phyloP scores from a whole-genome alignment of 371 early-diverging fungal genomes.

The Haplosporangium sp. region DNA sequence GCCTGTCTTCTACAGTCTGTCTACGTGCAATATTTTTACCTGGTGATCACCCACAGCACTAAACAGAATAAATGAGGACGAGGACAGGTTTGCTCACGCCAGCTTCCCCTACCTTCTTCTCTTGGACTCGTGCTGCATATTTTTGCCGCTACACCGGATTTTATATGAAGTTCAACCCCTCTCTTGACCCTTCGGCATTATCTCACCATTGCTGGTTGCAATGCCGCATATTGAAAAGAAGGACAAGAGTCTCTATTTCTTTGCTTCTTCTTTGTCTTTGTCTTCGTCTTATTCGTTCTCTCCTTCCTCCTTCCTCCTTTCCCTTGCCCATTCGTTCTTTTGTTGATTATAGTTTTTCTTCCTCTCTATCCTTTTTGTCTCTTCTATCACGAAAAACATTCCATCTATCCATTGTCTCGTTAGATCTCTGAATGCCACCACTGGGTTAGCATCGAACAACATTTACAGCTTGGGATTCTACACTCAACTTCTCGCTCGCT shows the following conservation, averaged over 20 bases:
- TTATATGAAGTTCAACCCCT: slow-evolving; percentile 4
- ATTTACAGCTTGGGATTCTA: not conserved
- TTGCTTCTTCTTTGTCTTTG: not conserved
- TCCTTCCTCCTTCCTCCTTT: slow-evolving; percentile 4
- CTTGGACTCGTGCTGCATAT: not conserved
- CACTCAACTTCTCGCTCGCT: slow-evolving; percentile 1
- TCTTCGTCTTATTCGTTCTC: not conserved
- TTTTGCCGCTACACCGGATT: slow-evolving; percentile 33
- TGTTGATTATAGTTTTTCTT: too few species aligned
- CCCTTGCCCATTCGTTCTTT: slow-evolving; percentile 2
- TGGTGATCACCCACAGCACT: too few species aligned
- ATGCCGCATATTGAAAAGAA: not conserved
- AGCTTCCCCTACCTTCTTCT: slow-evolving; percentile 3
- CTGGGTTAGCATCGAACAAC: not conserved
- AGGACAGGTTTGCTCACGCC: slow-evolving; percentile 3
- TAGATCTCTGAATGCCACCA: not conserved
- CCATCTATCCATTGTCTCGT: not conserved
- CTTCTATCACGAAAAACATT: slow-evolving; percentile 1
- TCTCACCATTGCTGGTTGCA: slow-evolving; percentile 1
- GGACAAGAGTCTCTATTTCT: not conserved
- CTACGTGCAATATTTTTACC: too few species aligned
- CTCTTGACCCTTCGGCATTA: not conserved
- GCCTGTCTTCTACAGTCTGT: too few species aligned
- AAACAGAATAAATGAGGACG: too few species aligned
- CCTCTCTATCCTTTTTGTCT: slow-evolving; percentile 4